phyloP scores from a whole-genome alignment of 192 early-diverging fungal genomes.

The Pilobolus umbonatus region DNA sequence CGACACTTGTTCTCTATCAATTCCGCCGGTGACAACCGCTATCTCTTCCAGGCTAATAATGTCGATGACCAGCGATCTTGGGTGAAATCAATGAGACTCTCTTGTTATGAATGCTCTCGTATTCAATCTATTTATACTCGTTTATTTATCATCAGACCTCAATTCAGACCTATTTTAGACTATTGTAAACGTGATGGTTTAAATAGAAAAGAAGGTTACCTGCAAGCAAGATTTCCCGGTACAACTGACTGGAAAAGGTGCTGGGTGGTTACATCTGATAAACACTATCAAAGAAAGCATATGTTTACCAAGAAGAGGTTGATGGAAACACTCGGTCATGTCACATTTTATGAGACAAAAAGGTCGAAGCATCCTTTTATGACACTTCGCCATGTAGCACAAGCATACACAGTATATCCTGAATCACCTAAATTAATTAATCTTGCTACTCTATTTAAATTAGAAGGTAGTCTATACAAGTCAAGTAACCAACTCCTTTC shows the following conservation, averaged over 20 bases:
- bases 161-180: constrained; percentile 17
- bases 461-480: constrained; percentile 35
- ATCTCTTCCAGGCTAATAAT: constrained; percentile 53
- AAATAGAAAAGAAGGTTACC: constrained; percentile 46
- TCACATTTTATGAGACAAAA: constrained; percentile 45
- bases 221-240: constrained; percentile 50
- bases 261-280: constrained; percentile 42
- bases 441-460: constrained; percentile 31
- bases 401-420: constrained; percentile 54
- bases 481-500: background rate
- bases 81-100: constrained; percentile 65
- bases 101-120: constrained; percentile 69
- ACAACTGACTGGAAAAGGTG: constrained; percentile 40
- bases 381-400: constrained; percentile 46
- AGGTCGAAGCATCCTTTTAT: constrained; percentile 47
- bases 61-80: constrained; percentile 47
- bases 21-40: constrained; percentile 69
- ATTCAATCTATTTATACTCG: constrained; percentile 74
- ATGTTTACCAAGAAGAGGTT: constrained; percentile 39
- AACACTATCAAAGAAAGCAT: constrained; percentile 27
- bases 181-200: background rate
- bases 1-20: constrained; percentile 57
- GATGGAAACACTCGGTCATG: constrained; percentile 37
- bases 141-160: constrained; percentile 42
- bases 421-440: constrained; percentile 42